Conservation (phyloP, 169 alveolate genomes). For the Cyclospora cayetanensis region DNA sequence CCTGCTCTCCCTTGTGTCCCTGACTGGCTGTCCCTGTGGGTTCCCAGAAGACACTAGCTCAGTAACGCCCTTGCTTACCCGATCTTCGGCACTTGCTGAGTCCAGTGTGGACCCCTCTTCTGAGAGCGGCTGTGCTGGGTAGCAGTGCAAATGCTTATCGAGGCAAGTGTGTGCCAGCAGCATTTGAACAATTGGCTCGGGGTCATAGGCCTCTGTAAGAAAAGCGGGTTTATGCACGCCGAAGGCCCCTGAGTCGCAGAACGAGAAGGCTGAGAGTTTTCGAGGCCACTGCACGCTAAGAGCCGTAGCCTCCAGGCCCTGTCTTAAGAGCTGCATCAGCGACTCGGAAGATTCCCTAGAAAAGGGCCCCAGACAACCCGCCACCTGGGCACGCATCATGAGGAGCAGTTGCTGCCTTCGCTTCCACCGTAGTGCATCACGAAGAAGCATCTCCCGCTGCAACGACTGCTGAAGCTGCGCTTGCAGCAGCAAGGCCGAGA, state of each 20-base stretch:
- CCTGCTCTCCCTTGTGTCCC: background rate
- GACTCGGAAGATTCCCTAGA: background rate
- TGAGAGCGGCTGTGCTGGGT: background rate
- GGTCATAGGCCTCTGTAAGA: conserved; percentile 19
- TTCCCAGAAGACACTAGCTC: background rate
- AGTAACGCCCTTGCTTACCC: background rate
- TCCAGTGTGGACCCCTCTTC: background rate
- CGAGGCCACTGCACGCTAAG: background rate
- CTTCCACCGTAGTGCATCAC: background rate
- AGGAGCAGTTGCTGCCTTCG: conserved; percentile 7
- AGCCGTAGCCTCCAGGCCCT: background rate
- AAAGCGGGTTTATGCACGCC: background rate
- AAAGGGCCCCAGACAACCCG: background rate
- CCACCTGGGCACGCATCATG: background rate
- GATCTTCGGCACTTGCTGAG: background rate
- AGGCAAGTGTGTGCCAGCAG: background rate
- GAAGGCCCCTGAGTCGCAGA: conserved; percentile 25
- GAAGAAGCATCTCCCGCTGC: conserved; percentile 8
- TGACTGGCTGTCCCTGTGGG: background rate
- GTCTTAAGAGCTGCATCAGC: background rate
- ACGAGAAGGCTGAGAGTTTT: background rate
- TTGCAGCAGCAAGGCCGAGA: background rate
- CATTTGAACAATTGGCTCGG: conserved; percentile 2
- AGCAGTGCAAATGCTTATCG: background rate
- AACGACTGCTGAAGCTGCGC: conserved; percentile 6